Base-by-base conservation (phyloP, 345 rosid species). In the Eucalyptus sp. region DNA sequence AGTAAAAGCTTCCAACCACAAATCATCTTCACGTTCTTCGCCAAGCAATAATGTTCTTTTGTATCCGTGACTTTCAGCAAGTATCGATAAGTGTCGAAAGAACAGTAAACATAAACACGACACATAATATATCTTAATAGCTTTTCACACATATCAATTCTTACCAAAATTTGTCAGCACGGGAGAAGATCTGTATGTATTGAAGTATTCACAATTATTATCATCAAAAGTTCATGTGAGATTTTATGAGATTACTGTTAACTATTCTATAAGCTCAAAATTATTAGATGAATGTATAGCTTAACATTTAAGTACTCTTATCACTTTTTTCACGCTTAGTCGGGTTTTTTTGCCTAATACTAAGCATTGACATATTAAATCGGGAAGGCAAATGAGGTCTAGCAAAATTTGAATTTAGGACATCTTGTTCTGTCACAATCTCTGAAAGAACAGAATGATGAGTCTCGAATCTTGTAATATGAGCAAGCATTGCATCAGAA, bases 271-370 rank as follows among this genome's bases (percentile, higher is more conserved):
- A 49, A 49, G 50, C 2, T 13, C 5, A 49, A 49, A 49, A 49
- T 49, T 4, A 49, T 49, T 49, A 4, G 5, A 0, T 13, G 14
- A 4, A 49, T 0, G 50, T 49, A 1, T 49, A 49, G 5, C 13
- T 49, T 48, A 48, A 48, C 2, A 48, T 48, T 48, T 49, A 49
- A 4, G 13, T 49, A 49, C 15, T 49, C 50, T 49, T 49, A 49
- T 49, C 50, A 49, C 5, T 49, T 14, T 49, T 13, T 1, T 49
- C 15, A 49, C 5, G 2, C 15, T 49, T 13, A 12, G 15, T 49
- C 14, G 4, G 13, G 13, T 12, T 1, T 49, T 49, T 49, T 49
- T 49, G 50, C 5, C 50, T 49, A 49, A 2, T 49, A 49, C 13
- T 11, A 49, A 11, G 13, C 5, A 49, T 49, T 49, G 15, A 49